Evolutionary conservation across 2,329 filamentous ascomycete genomes (phyloP).

Genomic region (Lecanosticta acicola): DNA sequence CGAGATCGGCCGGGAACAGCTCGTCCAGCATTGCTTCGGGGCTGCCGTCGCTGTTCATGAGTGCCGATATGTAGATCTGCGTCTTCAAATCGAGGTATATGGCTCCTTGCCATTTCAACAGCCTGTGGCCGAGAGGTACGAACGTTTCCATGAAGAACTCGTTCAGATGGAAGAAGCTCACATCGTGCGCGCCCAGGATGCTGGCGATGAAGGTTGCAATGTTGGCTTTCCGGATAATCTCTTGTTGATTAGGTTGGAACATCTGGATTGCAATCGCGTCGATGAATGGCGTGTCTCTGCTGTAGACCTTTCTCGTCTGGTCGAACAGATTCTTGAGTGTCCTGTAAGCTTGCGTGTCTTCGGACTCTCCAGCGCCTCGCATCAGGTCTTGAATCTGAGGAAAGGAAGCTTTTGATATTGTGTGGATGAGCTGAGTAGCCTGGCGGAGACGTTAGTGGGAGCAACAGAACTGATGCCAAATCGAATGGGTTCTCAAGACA

Average conservation of each 20-base stretch:
- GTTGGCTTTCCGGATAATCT: conserved; percentile 59
- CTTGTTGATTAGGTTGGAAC: conserved; percentile 44
- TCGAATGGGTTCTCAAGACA: no score
- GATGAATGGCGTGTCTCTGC: conserved; percentile 50
- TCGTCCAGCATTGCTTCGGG: conserved; percentile 54
- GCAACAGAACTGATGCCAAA: background rate
- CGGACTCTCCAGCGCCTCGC: conserved; percentile 33
- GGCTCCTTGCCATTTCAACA: conserved; percentile 56
- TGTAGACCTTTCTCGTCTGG: conserved; percentile 58
- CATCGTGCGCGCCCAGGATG: conserved; percentile 56
- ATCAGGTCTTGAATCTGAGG: conserved; percentile 54
- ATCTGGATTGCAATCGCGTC: conserved; percentile 35
- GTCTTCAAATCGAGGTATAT: conserved; percentile 62
- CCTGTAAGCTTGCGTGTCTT: conserved; percentile 54
- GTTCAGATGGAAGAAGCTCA: conserved; percentile 59
- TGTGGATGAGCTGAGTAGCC: conserved; percentile 55
- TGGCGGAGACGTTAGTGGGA: conserved; percentile 25
- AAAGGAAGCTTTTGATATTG: conserved; percentile 52
- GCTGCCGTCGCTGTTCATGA: conserved; percentile 51
- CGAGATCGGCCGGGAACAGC: conserved; percentile 55
- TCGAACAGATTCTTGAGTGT: conserved; percentile 58
- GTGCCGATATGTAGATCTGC: conserved; percentile 59
- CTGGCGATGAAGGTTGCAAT: conserved; percentile 59
- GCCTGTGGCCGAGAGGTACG: conserved; percentile 52
- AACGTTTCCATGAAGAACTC: conserved; percentile 60